Conservation (phyloP, 257 asterid genomes). For the Ehretia macrophylla region DNA sequence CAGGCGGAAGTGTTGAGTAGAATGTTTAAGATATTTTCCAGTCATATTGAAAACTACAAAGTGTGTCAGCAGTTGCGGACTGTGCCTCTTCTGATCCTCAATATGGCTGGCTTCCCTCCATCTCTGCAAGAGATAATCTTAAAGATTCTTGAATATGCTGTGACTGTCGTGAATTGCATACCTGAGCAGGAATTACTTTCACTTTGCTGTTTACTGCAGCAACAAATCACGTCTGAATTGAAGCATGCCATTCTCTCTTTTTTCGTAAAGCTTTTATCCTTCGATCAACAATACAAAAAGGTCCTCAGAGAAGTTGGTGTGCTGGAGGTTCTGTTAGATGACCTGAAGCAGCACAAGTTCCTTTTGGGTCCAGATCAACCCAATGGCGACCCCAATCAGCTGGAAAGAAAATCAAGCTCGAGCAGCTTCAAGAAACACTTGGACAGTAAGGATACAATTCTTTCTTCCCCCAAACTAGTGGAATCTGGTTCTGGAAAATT, state of each 20-base stretch:
- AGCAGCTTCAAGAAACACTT: conserved; percentile 80
- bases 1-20: conserved; percentile 91
- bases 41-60: conserved; percentile 92
- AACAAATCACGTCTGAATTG: conserved; percentile 70
- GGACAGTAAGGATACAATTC: conserved; percentile 75
- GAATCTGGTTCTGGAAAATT: conserved; percentile 80
- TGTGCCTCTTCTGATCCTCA: conserved; percentile 92
- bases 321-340: conserved; percentile 92
- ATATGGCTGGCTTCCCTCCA: conserved; percentile 89
- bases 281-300: conserved; percentile 96
- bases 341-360: conserved; percentile 85
- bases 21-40: conserved; percentile 90
- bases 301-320: conserved; percentile 96
- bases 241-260: conserved; percentile 81
- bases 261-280: conserved; percentile 90
- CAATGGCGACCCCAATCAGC: conserved; percentile 37
- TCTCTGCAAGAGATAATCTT: conserved; percentile 85
- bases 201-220: conserved; percentile 93
- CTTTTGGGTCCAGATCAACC: conserved; percentile 69
- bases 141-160: conserved; percentile 97
- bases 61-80: conserved; percentile 92
- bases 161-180: conserved; percentile 87
- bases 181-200: conserved; percentile 99
- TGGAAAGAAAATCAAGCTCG: conserved; percentile 64
- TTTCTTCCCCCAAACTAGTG: conserved; percentile 84